Percentiles rank a stretch among this genome's conserved stretches.
Conservation (phyloP, 441 rosid species). For the Omphalea diandra region DNA sequence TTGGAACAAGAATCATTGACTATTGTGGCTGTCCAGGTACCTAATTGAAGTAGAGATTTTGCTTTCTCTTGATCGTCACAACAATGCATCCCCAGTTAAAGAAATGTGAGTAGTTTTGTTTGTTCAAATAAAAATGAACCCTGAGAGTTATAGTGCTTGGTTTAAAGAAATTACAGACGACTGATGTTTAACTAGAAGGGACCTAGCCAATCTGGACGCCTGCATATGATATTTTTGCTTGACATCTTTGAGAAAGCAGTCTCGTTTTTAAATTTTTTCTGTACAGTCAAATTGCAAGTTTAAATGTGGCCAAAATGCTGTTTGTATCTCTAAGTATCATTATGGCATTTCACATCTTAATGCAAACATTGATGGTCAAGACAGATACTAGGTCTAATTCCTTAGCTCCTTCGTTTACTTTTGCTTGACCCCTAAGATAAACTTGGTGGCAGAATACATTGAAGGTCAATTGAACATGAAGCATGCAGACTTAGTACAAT, state of each 20-base stretch:
- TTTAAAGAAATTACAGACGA: neutral
- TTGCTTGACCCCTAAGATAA: slow-evolving; percentile 52
- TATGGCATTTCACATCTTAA: neutral
- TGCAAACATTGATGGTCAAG: neutral
- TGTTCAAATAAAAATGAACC: neutral
- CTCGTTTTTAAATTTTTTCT: neutral
- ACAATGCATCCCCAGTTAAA: slow-evolving; percentile 46
- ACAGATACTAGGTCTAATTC: slow-evolving; percentile 10
- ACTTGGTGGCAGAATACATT: slow-evolving; percentile 39
- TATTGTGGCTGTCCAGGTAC: slow-evolving; percentile 49
- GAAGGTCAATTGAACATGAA: slow-evolving; percentile 47
- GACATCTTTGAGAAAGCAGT: slow-evolving; percentile 2
- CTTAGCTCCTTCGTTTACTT: slow-evolving; percentile 23
- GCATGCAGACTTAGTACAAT: slow-evolving; percentile 46
- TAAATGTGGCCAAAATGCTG: neutral
- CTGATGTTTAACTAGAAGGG: neutral
- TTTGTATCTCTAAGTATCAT: neutral
- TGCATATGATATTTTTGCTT: neutral
- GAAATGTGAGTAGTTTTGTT: slow-evolving; percentile 45
- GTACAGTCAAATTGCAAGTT: neutral
- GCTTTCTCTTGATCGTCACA: slow-evolving; percentile 59
- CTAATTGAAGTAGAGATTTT: slow-evolving; percentile 59
- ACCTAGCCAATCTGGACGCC: neutral
- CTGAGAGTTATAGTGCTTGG: neutral
- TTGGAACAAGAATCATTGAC: slow-evolving; percentile 30